Base-by-base conservation (phyloP, 768 basidiomycete genomes). In the Imleria badia region DNA sequence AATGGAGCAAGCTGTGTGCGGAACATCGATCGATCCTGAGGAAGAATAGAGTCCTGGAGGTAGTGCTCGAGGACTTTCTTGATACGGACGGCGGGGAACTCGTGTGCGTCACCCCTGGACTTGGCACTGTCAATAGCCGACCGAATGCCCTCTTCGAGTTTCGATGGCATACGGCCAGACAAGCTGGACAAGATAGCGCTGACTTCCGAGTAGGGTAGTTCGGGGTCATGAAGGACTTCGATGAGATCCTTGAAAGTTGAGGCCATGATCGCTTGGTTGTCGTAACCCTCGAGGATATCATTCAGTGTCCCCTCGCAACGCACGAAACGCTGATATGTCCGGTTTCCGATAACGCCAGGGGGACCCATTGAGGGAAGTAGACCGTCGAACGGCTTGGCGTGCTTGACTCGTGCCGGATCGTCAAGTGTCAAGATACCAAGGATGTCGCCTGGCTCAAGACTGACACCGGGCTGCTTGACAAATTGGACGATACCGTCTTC, bases 391-490 rank as follows among this genome's bases (percentile, higher is more conserved):
- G 96, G 96, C 75, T 96, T 98, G 54, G 97, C 96, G 67, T 98
- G 96, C 68, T 93, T 97, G 68, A 98, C 97, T 52, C 94, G 93
- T 54, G 84, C 82, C 36, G 96, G 97, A 70, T 98, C 95, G 66
- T 98, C 97, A 53, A 98, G 84, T 10, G 94, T 91, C 52, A 98
- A 80, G 65, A 98, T 95, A 73, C 97, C 97, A 54, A 99, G 85
- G 52, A 99, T 94, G 71, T 98, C 97, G 23, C 97, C 97, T 13
- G 95, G 93, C 59, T 96, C 92, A 51, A 99, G 83, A 60, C 92
- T 94, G 67, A 95, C 92, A 64, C 97, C 97, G 52, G 97, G 92
- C 70, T 99, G 97, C 75, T 98, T 99, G 73, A 98, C 92, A 64
- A 98, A 85, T 64, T 96, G 94, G 17, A 95, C 87, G 43, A 87